phyloP scores from a whole-genome alignment of 352 stramenopile genomes.

The Globisporangium spiculum region DNA sequence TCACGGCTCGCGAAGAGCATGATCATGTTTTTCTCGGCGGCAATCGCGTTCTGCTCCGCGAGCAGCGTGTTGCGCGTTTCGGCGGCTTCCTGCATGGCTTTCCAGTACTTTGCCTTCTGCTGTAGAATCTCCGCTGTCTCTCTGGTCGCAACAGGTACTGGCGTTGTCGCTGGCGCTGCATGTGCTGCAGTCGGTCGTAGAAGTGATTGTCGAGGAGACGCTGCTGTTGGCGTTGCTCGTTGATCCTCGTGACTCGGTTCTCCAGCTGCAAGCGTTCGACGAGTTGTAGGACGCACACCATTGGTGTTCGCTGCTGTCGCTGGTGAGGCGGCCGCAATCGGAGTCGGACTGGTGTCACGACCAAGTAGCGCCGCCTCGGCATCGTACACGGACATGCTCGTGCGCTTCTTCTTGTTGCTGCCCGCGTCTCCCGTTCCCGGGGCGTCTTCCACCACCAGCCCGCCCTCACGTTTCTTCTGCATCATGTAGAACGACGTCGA shows the following conservation, averaged over 20 bases:
- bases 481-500: conserved; percentile 13
- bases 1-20: conserved; percentile 14
- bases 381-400: conserved; percentile 6
- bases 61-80: conserved; percentile 17
- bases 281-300: no score
- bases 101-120: conserved; percentile 6
- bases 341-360: not conserved
- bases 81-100: conserved; percentile 12
- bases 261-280: not conserved
- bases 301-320: not conserved
- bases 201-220: not conserved
- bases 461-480: conserved; percentile 11
- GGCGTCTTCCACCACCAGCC: not conserved
- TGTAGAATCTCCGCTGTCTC: not conserved
- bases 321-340: not conserved
- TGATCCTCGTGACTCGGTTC: not conserved
- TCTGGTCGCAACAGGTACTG: not conserved
- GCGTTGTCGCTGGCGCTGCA: not conserved
- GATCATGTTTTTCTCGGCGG: conserved; percentile 17
- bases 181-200: not conserved
- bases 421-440: not conserved
- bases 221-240: not conserved
- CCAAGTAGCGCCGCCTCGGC: conserved; percentile 4
- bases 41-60: conserved; percentile 19
- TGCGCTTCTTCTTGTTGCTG: conserved; percentile 8